Percentiles rank a stretch among this genome's conserved stretches.
Evolutionary conservation across 106 monocot species (phyloP).

Genomic region (Dendrobium huoshanense): DNA sequence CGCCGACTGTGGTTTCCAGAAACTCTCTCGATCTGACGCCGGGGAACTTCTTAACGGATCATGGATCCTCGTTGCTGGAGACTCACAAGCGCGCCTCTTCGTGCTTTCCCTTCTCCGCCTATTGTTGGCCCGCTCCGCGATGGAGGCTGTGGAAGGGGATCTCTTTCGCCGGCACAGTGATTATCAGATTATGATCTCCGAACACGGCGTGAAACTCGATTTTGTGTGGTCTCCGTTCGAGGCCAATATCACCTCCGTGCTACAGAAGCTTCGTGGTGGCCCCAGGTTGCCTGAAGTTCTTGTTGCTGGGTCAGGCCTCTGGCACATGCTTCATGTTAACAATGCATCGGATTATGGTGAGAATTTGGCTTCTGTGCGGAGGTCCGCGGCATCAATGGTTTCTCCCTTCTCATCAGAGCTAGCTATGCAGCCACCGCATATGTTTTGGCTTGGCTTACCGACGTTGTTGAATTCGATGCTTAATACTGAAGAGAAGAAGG

Average conservation of each 20-base stretch:
- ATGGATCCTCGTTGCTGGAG: constrained; percentile 66
- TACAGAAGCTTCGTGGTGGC: constrained; percentile 7
- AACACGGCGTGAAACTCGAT: constrained; percentile 35
- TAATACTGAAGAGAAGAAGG: constrained; percentile 73
- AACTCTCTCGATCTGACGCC: constrained; percentile 31
- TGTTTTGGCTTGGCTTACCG: constrained; percentile 95
- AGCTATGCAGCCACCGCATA: constrained; percentile 12
- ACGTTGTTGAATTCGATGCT: constrained; percentile 48
- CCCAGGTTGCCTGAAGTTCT: constrained; percentile 44
- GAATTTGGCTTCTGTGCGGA: constrained; percentile 21
- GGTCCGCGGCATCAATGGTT: neutral
- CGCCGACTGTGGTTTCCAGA: constrained; percentile 38
- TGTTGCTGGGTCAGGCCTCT: constrained; percentile 77
- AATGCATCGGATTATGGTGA: constrained; percentile 45
- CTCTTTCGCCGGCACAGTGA: constrained; percentile 88
- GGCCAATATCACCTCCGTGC: constrained; percentile 45
- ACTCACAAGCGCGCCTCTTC: constrained; percentile 78
- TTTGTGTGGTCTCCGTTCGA: constrained; percentile 89
- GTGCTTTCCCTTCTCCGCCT: constrained; percentile 43
- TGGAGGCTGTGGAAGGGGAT: constrained; percentile 34
- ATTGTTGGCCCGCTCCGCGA: constrained; percentile 27
- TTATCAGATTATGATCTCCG: constrained; percentile 41
- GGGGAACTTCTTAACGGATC: constrained; percentile 57
- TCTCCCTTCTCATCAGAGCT: constrained; percentile 12
- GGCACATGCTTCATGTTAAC: constrained; percentile 89